Percentiles rank a stretch among this genome's conserved stretches.
phyloP scores from a whole-genome alignment of 441 rosid genomes.

The Erodium texanum region DNA sequence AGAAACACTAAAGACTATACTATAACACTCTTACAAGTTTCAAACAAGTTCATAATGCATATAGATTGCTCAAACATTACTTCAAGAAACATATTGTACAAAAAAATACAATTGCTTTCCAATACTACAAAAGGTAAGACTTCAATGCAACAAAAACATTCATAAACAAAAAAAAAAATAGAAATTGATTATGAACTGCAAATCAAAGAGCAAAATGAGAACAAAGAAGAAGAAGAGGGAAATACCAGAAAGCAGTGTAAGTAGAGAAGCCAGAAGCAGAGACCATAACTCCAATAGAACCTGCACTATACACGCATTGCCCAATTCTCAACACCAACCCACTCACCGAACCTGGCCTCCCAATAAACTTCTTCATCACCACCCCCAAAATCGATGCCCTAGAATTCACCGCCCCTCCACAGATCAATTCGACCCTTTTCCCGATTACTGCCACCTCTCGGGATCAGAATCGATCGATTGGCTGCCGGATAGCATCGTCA shows the following conservation, averaged over 20 bases:
- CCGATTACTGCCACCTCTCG: background rate
- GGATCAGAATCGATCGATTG: background rate
- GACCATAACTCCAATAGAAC: constrained; percentile 68
- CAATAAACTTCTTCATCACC: constrained; percentile 67
- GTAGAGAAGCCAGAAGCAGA: constrained; percentile 48
- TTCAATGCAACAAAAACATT: background rate
- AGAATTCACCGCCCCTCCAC: background rate
- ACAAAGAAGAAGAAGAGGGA: background rate
- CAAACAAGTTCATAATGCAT: background rate
- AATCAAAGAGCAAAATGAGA: background rate
- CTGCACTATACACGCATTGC: constrained; percentile 67
- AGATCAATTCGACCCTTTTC: background rate
- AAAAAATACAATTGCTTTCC: too few species aligned
- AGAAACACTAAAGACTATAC: too few species aligned
- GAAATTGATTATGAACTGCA: background rate
- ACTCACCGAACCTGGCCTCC: constrained; percentile 76
- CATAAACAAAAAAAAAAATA: too few species aligned
- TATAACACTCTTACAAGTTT: too few species aligned
- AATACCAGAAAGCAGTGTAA: constrained; percentile 88
- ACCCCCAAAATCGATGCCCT: background rate
- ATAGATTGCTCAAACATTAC: too few species aligned
- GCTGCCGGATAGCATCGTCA: background rate
- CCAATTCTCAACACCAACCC: constrained; percentile 62
- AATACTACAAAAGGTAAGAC: too few species aligned
- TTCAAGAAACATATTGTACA: too few species aligned